Evolutionary conservation across 257 asterid species (phyloP), one percentile per base, ranked within the genome.

Genomic region (Salvia splendens): DNA sequence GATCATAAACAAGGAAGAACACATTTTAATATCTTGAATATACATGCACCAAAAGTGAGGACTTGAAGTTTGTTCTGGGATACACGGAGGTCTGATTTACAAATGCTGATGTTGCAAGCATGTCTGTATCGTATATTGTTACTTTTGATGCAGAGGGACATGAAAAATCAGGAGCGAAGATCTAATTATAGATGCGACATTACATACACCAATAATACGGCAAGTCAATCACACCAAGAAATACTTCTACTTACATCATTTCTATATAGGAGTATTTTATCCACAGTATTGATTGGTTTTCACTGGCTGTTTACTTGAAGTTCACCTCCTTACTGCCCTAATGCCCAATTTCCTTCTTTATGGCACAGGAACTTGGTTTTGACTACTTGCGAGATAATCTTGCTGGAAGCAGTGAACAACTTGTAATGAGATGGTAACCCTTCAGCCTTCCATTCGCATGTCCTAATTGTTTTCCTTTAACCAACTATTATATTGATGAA

Each of bases 371-470:
- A 75, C 97, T 94, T 75, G 97, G 97, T 72, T 94, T 94, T 73
- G 99, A 94, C 80, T 94, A 93, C 79, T 77, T 93, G 64, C 94
- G 99, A 72, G 99, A 94, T 77, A 91, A 94, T 77, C 86, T 94
- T 62, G 82, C 92, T 67, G 80, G 79, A 78, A 88, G 84, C 79
- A 82, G 79, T 35, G 92, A 79, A 33, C 87, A 85, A 66, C 93
- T 91, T 69, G 99, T 94, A 72, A 88, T 94, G 99, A 90, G 96
- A 91, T 94, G 96, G 97, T 93, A 84, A 58, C n/a, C 57, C 55
- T 42, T 66, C 56, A 16, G n/a, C 67, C 74, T 64, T 69, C 12
- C 48, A 50, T 71, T 42, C 58, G 15, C 64, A n/a, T 64, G 59
- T 41, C 17, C 24, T n/a, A 60, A 48, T 56, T 42, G 16, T 46